Evolutionary conservation across 2,329 filamentous ascomycete genomes (phyloP), one percentile per base, ranked within the genome.

Genomic region (Phyllosticta citribraziliensis): DNA sequence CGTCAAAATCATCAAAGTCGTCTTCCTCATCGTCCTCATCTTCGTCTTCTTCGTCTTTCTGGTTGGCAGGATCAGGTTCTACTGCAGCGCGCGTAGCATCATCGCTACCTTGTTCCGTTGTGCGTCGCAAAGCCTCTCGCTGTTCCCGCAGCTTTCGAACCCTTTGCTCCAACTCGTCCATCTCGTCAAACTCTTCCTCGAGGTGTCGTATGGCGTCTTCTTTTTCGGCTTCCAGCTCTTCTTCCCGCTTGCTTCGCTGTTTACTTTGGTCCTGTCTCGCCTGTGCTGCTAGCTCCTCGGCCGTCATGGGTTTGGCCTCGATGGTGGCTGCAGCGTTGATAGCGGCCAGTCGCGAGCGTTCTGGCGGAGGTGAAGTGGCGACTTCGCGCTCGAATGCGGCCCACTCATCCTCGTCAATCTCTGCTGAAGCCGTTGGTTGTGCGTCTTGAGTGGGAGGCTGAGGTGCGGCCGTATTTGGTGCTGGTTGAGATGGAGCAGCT

Each of bases 311-410:
- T 9, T 76, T 75, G 5, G 77, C 72, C 58, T 76, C 74, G 55
- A 80, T 78, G 8, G 76, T 75, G 5, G 76, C 75, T 52, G 68
- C 69, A 0, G 71, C 66, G 14, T 67, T 63, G 40, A 72, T 69
- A 14, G 67, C 66, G 5, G 65, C 51, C 17, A 65, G 40, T 56
- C 63, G 60, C 20, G 64, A 75, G 72, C 51, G 72, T 19, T 56
- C 20, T 33, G 61, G 53, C 2, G 66, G 57, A 12, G 65, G 62
- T 5, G 67, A 58, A 20, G 69, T 69, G 8, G 85, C 87, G 60
- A 96, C 85, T 59, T 96, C 89, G 2, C 88, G 88, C 71, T 96
- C 88, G 70, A 96, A 95, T 9, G 89, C 89, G 1, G 89, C 88
- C 88, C 89, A 94, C 73, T 94, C 89, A 59, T 87, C 84, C 69